Conservation (phyloP, 768 basidiomycete species). For the Suillus alpinus region DNA sequence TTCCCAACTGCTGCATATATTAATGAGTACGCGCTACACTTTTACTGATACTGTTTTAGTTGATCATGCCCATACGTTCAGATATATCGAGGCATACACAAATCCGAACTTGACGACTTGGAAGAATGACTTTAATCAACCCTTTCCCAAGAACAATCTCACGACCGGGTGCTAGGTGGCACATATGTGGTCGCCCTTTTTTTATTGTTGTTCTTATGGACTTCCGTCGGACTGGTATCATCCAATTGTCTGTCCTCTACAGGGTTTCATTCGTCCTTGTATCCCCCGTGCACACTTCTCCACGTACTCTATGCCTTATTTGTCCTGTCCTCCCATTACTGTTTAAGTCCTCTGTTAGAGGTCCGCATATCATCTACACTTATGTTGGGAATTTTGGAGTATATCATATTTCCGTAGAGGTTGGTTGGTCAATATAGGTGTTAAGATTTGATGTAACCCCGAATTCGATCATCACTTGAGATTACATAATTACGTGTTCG, state of each 20-base stretch:
- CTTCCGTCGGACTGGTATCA: constrained; percentile 7
- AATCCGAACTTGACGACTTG: constrained; percentile 82
- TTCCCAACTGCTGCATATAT: constrained; percentile 87
- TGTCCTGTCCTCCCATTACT: not conserved
- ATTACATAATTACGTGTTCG: not conserved
- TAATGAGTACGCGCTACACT: constrained; percentile 47
- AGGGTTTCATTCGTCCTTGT: constrained; percentile 24
- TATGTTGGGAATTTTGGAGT: constrained; percentile 11
- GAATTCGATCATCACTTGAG: not conserved
- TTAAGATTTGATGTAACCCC: not conserved
- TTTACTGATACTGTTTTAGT: not conserved
- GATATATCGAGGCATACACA: constrained; percentile 69
- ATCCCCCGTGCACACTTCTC: constrained; percentile 5
- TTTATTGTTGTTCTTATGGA: constrained; percentile 7
- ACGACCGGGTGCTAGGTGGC: constrained; percentile 52
- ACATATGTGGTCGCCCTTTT: not conserved
- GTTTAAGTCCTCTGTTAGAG: not conserved
- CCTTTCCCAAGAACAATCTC: constrained; percentile 67
- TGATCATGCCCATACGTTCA: constrained; percentile 15
- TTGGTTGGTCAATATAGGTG: not conserved
- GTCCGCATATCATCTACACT: constrained; percentile 4
- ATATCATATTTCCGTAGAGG: constrained; percentile 1
- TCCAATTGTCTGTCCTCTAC: constrained; percentile 12
- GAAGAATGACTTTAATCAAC: constrained; percentile 58
- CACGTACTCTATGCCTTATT: not conserved